Conservation (phyloP, 108 stramenopile species). For the Chaetoceros muelleri region DNA sequence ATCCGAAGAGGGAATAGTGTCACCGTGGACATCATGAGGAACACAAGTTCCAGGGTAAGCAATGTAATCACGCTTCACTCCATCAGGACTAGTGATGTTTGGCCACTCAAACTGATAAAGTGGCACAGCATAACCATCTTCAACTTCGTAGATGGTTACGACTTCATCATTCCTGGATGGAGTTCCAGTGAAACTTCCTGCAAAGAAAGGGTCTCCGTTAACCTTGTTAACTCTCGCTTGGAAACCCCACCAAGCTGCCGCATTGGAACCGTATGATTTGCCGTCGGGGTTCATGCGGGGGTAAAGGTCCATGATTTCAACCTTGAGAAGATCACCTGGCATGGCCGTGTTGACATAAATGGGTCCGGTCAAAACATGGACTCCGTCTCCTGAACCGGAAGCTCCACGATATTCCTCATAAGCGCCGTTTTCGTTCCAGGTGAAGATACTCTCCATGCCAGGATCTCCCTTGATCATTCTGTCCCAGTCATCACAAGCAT, state of each 20-base stretch:
- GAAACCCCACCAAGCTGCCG: constrained; percentile 38
- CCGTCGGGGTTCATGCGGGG: constrained; percentile 22
- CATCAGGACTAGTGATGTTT: constrained; percentile 21
- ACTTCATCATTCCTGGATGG: constrained; percentile 23
- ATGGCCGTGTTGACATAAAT: constrained; percentile 24
- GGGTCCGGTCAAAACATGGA: constrained; percentile 23
- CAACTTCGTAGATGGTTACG: constrained; percentile 27
- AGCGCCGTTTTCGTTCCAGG: constrained; percentile 17
- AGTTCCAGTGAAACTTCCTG: constrained; percentile 19
- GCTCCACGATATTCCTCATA: constrained; percentile 28
- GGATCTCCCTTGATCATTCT: constrained; percentile 33
- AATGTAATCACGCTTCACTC: constrained; percentile 23
- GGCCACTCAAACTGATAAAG: constrained; percentile 34
- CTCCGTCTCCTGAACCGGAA: constrained; percentile 24
- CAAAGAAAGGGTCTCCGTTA: constrained; percentile 11
- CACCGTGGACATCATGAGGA: constrained; percentile 21
- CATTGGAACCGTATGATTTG: constrained; percentile 23
- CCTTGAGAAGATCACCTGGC: constrained; percentile 27
- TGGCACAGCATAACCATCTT: constrained; percentile 22
- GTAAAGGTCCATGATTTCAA: constrained; percentile 26
- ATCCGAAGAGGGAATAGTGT: constrained; percentile 8
- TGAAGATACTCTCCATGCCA: constrained; percentile 27
- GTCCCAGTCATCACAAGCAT: constrained; percentile 37
- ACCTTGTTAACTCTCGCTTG: constrained; percentile 15
- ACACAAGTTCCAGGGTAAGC: constrained; percentile 35